phyloP scores from a whole-genome alignment of 192 early-diverging fungal species.

The Coemansia sp. region DNA sequence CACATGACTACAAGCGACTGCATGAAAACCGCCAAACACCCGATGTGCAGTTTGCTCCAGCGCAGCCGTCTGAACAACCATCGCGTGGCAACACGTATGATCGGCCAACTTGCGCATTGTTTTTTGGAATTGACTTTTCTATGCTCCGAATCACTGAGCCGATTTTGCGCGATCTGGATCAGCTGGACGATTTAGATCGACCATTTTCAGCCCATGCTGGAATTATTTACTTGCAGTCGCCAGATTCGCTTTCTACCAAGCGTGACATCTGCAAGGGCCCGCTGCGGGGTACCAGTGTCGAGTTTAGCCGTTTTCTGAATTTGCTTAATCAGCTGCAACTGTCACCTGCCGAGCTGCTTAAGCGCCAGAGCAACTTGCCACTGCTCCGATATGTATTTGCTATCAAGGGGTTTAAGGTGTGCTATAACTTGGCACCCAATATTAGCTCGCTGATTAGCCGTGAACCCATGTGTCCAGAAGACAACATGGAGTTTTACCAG shows the following conservation, averaged over 20 bases:
- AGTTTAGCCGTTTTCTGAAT: constrained; percentile 32
- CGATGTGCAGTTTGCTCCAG: constrained; percentile 21
- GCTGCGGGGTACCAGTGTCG: constrained; percentile 29
- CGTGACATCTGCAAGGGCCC: constrained; percentile 32
- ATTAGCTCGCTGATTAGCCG: constrained; percentile 46
- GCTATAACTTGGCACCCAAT: constrained; percentile 46
- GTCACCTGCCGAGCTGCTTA: constrained; percentile 20
- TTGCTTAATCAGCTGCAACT: constrained; percentile 17
- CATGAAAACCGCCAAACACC: constrained; percentile 12
- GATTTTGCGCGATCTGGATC: constrained; percentile 31
- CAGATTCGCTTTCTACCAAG: constrained; percentile 26
- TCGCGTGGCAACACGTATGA: constrained; percentile 20
- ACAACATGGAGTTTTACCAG: constrained; percentile 35
- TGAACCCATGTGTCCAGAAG: constrained; percentile 14
- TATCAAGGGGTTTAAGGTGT: constrained; percentile 30
- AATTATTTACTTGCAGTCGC: constrained; percentile 41
- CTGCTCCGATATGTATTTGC: constrained; percentile 34
- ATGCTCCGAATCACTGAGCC: constrained; percentile 15
- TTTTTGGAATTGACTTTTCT: constrained; percentile 16
- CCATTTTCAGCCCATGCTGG: constrained; percentile 40
- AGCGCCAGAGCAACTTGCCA: constrained; percentile 16
- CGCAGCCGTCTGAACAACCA: constrained; percentile 2
- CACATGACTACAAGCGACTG: constrained; percentile 13
- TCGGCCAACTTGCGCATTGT: constrained; percentile 10
- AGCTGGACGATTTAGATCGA: constrained; percentile 34